Conservation (phyloP, 1,284 basidiomycete genomes). For the Ceratobasidium sp. region DNA sequence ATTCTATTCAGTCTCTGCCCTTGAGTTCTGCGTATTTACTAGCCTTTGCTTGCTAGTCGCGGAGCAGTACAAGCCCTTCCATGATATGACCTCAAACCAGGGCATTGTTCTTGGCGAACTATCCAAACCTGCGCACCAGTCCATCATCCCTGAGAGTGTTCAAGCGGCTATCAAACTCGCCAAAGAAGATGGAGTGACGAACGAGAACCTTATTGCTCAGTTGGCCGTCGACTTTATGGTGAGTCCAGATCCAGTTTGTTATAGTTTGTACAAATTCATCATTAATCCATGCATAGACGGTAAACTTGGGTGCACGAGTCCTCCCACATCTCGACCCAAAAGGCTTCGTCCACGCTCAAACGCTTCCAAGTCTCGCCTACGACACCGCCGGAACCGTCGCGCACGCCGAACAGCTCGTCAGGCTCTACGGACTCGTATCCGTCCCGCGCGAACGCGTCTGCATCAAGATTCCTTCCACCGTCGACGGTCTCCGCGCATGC, state of each 20-base stretch:
- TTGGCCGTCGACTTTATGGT: slow-evolving; percentile 52
- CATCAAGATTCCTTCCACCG: slow-evolving; percentile 57
- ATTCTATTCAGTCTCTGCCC: too few relatives aligned
- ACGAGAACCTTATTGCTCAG: slow-evolving; percentile 46
- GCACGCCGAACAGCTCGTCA: slow-evolving; percentile 51
- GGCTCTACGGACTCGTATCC: slow-evolving; percentile 47
- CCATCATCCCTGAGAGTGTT: slow-evolving; percentile 47
- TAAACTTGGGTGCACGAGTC: slow-evolving; percentile 51
- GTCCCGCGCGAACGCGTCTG: slow-evolving; percentile 52
- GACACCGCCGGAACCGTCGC: slow-evolving; percentile 48
- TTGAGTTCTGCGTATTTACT: neutral
- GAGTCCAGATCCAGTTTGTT: neutral
- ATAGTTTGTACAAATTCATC: too few relatives aligned
- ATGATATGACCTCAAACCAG: slow-evolving; percentile 51
- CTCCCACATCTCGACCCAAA: slow-evolving; percentile 48
- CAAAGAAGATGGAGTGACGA: slow-evolving; percentile 45
- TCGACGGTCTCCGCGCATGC: slow-evolving; percentile 54
- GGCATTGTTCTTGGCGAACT: slow-evolving; percentile 51
- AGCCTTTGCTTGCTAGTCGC: slow-evolving; percentile 40
- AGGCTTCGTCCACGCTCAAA: slow-evolving; percentile 52
- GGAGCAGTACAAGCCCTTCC: slow-evolving; percentile 46
- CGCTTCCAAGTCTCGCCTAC: slow-evolving; percentile 50
- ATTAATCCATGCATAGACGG: slow-evolving; percentile 46
- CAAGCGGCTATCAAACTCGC: slow-evolving; percentile 47
- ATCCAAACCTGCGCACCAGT: slow-evolving; percentile 47